Evolutionary conservation across 1,284 basidiomycete species (phyloP).

Genomic region (Cutaneotrichosporon dermatis): DNA sequence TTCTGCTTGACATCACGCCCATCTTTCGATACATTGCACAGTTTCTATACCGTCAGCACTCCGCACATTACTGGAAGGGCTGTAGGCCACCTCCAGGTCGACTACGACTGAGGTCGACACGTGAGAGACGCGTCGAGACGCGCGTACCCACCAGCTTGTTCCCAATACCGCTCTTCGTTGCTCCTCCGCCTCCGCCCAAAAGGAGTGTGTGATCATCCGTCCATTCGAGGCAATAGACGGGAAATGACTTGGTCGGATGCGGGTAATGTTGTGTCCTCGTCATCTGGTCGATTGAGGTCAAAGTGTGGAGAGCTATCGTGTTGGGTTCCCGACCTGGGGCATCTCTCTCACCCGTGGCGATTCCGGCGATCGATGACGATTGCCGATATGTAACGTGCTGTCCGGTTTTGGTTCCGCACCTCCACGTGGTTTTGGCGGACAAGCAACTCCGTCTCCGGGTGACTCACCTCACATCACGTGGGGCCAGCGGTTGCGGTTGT

Average conservation of each 20-base stretch:
- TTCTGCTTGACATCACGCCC: constrained; percentile 60
- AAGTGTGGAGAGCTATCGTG: not conserved
- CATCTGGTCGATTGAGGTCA: constrained; percentile 25
- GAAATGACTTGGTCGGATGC: constrained; percentile 72
- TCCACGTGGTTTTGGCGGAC: too few species aligned
- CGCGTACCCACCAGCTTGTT: constrained; percentile 71
- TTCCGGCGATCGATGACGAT: too few species aligned
- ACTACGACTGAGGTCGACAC: too few species aligned
- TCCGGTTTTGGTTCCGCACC: too few species aligned
- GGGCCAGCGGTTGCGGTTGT: too few species aligned
- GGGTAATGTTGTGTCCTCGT: constrained; percentile 75
- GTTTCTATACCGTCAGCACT: constrained; percentile 17
- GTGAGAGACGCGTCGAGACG: not conserved
- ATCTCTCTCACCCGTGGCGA: not conserved
- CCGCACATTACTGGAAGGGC: too few species aligned
- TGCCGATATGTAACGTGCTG: too few species aligned
- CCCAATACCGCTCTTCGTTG: constrained; percentile 73
- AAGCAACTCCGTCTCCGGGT: too few species aligned
- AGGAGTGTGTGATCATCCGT: constrained; percentile 67
- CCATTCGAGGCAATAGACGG: constrained; percentile 84
- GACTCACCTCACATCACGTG: too few species aligned
- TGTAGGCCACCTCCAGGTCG: too few species aligned
- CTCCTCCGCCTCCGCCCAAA: constrained; percentile 84
- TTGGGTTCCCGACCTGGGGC: not conserved
- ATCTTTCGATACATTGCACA: constrained; percentile 62